Base-by-base conservation (phyloP, 305 asterid genomes). In the Solanum chacoense region DNA sequence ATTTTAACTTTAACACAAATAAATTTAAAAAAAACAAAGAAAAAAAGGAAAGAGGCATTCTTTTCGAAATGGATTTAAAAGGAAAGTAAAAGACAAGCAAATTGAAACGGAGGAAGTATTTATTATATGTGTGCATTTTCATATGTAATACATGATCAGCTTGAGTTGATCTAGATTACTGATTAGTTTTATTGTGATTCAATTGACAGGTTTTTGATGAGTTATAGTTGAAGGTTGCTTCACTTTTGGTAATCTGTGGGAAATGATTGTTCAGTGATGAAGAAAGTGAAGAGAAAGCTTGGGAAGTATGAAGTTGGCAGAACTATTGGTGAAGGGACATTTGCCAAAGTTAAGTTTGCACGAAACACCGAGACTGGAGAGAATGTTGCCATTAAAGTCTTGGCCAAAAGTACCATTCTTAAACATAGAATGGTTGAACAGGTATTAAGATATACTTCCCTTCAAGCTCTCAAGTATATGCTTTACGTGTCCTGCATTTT, bases 261-360 rank as follows among this genome's bases (percentile, higher is more conserved):
- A 92, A 87, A 91, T 91, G 96, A 91, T 88, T 90, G 37, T 88
- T 90, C 85, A 79, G 90, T 42, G 79, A 97, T 96, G 98, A 93
- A 81, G 93, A 91, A 90, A 24, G 93, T 88, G 90, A 94, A 92
- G 88, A 93, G 94, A 93, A 95, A 90, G 90, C 90, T 97, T 88
- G 99, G 98, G 11, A 97, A 97, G 84, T 97, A 96, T 92, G 98
- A 96, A 93, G 90, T 96, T 85, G 99, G 98, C 67, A 92, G 95
- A 92, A 97, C 98, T 69, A 91, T 97, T 63, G 99, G 99, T 5
- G 95, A 96, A 93, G 99, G 99, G 45, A 94, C 97, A 80, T 96
- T 97, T 91, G 98, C 99, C 4, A 97, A 97, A 92, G 99, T 97
- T 90, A 97, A 96, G 94, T 94, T 96, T 91, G 99, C 99, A 8